These are phyloP conservation scores for Sclerotiophoma versabilis DNA, from an alignment of 2,329 filamentous ascomycete genomes.

Conservation along the genomic window DNA sequence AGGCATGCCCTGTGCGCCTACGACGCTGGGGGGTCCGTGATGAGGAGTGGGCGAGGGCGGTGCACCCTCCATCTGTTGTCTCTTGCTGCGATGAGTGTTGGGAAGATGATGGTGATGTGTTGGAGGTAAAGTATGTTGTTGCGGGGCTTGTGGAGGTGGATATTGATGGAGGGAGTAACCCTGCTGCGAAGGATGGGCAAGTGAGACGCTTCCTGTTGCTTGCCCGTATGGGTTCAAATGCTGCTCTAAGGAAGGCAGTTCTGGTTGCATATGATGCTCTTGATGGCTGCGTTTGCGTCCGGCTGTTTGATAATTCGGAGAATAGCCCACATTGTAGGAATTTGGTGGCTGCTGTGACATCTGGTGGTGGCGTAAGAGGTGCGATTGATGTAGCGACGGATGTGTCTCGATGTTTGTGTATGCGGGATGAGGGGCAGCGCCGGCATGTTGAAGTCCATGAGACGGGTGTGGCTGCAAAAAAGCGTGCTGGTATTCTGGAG, in stretches of 20 bases:
- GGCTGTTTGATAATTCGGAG: constrained; percentile 36
- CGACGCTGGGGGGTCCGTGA: constrained; percentile 79
- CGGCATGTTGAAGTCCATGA: constrained; percentile 50
- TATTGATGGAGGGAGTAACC: constrained; percentile 48
- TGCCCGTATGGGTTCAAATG: constrained; percentile 49
- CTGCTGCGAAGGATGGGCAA: constrained; percentile 51
- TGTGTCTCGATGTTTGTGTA: constrained; percentile 51
- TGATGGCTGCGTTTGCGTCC: constrained; percentile 55
- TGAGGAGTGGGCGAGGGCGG: constrained; percentile 46
- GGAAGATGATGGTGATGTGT: constrained; percentile 82
- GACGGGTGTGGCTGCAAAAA: constrained; percentile 48
- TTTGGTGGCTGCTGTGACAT: constrained; percentile 48
- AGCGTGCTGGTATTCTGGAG: constrained; percentile 45
- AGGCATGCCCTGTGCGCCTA: constrained; percentile 88
- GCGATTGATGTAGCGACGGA: constrained; percentile 45
- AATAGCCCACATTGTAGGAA: constrained; percentile 48
- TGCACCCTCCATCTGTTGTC: constrained; percentile 60
- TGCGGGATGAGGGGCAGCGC: constrained; percentile 43
- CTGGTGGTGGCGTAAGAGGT: constrained; percentile 44
- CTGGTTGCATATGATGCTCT: constrained; percentile 51
- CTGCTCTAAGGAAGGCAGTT: constrained; percentile 50
- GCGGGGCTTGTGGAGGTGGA: constrained; percentile 34
- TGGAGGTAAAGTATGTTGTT: constrained; percentile 36
- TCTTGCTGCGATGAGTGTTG: constrained; percentile 70
- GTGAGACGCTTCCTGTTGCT: constrained; percentile 46